Evolutionary conservation across 2,329 filamentous ascomycete genomes (phyloP).

Genomic region (Boeremia lycopersici): DNA sequence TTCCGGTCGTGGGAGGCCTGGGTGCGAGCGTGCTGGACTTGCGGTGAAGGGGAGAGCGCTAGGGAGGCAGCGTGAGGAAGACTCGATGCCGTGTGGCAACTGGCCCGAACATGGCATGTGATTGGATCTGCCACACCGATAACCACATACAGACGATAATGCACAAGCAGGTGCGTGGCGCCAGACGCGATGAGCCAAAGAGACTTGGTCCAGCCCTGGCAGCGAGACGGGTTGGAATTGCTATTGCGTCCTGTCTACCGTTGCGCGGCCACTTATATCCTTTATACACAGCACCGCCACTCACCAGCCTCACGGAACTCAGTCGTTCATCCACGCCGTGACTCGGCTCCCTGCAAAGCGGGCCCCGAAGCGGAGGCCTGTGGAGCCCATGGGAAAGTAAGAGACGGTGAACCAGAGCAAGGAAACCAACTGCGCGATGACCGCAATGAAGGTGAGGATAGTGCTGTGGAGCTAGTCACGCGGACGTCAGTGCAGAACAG

Average conservation of each 20-base stretch:
- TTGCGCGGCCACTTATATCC: neutral
- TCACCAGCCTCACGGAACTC: constrained; percentile 4
- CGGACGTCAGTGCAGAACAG: constrained; percentile 44
- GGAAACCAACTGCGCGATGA: constrained; percentile 81
- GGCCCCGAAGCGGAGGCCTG: constrained; percentile 83
- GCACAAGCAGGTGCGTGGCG: constrained; percentile 8
- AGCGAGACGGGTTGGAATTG: constrained; percentile 3
- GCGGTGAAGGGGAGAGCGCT: too few relatives aligned
- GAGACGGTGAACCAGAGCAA: constrained; percentile 93
- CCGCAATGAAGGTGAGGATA: constrained; percentile 81
- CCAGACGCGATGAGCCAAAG: neutral
- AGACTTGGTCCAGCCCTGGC: constrained; percentile 7
- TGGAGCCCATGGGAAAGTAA: constrained; percentile 97
- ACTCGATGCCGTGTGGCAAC: too few relatives aligned
- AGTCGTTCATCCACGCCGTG: constrained; percentile 86
- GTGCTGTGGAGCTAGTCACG: constrained; percentile 70
- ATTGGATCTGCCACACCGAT: constrained; percentile 16
- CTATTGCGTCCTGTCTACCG: neutral
- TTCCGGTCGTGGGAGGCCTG: too few relatives aligned
- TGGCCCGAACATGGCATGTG: constrained; percentile 12
- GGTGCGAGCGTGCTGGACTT: too few relatives aligned
- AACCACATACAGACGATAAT: neutral
- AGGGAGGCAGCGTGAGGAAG: too few relatives aligned
- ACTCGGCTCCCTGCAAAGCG: constrained; percentile 84
- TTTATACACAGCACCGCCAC: constrained; percentile 1